Conservation (phyloP, 2,329 filamentous ascomycete genomes). For the Fusarium ambrosium region DNA sequence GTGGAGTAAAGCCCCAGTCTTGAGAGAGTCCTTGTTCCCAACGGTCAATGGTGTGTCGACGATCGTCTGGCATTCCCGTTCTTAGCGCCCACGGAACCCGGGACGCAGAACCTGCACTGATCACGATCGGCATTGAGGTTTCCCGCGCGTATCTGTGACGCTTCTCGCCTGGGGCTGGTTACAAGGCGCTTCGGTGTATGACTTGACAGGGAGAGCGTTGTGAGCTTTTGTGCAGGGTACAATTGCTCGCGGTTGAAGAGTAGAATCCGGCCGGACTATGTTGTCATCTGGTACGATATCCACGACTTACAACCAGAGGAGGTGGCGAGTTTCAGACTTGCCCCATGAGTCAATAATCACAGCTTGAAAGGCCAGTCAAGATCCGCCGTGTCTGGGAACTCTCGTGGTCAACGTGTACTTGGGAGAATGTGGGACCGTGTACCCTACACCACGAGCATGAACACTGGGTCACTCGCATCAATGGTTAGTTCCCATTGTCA, state of each 20-base stretch:
- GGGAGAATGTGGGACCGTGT: background rate
- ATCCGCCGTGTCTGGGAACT: background rate
- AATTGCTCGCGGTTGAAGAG: background rate
- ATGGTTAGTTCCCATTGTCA: background rate
- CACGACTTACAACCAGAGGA: background rate
- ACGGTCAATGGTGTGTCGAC: slow-evolving; percentile 31
- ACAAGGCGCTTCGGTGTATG: slow-evolving; percentile 1
- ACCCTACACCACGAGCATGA: background rate
- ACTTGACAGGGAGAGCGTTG: background rate
- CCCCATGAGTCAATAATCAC: background rate
- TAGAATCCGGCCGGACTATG: background rate
- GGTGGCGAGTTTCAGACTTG: background rate
- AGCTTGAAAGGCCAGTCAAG: background rate
- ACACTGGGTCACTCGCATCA: background rate
- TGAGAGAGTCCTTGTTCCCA: slow-evolving; percentile 21
- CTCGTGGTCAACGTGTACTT: background rate
- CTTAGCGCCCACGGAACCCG: slow-evolving; percentile 12
- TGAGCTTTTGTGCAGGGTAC: background rate
- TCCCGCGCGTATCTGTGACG: slow-evolving; percentile 6
- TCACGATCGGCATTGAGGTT: slow-evolving; percentile 3
- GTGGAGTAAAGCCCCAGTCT: slow-evolving; percentile 30
- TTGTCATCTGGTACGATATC: background rate
- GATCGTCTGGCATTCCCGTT: slow-evolving; percentile 25
- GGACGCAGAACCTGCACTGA: slow-evolving; percentile 1
- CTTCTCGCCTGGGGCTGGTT: slow-evolving; percentile 6